These are phyloP conservation scores for Pythium aristosporum DNA, from an alignment of 352 stramenopile species.

Conservation along the genomic window DNA sequence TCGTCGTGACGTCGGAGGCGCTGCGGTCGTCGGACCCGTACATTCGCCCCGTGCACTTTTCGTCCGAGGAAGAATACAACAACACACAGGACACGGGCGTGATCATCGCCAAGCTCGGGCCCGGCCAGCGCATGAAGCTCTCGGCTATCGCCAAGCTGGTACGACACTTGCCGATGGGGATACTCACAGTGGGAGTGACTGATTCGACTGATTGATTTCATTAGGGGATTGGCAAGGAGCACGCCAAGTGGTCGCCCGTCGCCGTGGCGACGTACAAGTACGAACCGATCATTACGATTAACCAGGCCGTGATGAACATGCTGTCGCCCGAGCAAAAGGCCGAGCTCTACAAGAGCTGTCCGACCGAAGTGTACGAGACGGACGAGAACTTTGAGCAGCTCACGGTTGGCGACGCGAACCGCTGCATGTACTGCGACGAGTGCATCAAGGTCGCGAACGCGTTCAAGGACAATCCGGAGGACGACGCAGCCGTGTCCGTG, in stretches of 20 bases:
- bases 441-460: constrained; percentile 91
- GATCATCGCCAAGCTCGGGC: constrained; percentile 96
- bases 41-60: constrained; percentile 85
- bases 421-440: constrained; percentile 95
- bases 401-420: constrained; percentile 64
- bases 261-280: constrained; percentile 94
- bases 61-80: constrained; percentile 88
- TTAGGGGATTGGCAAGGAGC: constrained; percentile 95
- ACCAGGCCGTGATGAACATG: constrained; percentile 91
- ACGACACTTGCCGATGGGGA: constrained; percentile 8
- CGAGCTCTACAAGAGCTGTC: constrained; percentile 94
- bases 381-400: constrained; percentile 89
- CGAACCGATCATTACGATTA: constrained; percentile 89
- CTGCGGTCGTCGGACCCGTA: constrained; percentile 85
- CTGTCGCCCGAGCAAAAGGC: constrained; percentile 94
- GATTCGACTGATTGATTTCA: neutral
- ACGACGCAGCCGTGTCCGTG: constrained; percentile 92
- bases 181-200: neutral
- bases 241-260: constrained; percentile 97
- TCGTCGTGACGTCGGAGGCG: constrained; percentile 74
- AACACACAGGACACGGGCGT: constrained; percentile 95
- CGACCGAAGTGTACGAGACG: constrained; percentile 93
- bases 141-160: constrained; percentile 92
- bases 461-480: constrained; percentile 94
- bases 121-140: constrained; percentile 93